A percentile compares a stretch with the other conserved stretches of the same genome.
These are phyloP conservation scores for Penicillium thymicola DNA, from an alignment of 2,329 filamentous ascomycete species.

Conservation along the genomic window DNA sequence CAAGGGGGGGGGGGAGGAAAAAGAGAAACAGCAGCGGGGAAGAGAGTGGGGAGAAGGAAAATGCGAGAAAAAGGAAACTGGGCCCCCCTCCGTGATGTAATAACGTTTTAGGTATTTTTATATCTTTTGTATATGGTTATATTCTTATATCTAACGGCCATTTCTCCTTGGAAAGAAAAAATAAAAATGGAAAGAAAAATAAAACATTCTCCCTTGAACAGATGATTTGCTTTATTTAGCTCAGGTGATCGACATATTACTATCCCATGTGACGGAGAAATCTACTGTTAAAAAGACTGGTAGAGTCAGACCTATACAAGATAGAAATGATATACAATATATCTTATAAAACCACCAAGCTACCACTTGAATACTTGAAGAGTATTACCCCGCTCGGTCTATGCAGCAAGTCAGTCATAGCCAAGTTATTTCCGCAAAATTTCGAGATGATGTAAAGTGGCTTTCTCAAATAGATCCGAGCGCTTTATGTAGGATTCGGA, in stretches of 20 bases:
- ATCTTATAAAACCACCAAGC: background rate
- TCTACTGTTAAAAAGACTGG: background rate
- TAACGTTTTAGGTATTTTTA: background rate
- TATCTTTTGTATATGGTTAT: no score
- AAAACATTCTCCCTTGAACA: background rate
- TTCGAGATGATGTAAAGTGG: constrained; percentile 10
- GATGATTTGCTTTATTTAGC: background rate
- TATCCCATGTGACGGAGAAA: background rate
- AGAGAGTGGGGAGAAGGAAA: constrained; percentile 16
- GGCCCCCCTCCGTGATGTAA: constrained; percentile 17
- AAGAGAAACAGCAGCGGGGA: constrained; percentile 12
- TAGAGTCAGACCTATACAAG: background rate
- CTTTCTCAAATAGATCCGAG: constrained; percentile 9
- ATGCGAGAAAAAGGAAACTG: constrained; percentile 6
- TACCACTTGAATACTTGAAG: background rate
- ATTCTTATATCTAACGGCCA: background rate
- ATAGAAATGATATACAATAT: background rate
- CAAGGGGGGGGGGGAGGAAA: constrained; percentile 1
- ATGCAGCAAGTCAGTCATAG: background rate
- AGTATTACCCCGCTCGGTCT: constrained; percentile 1
- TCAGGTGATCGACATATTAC: constrained; percentile 1
- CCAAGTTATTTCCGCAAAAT: background rate
- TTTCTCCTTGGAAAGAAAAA: background rate
- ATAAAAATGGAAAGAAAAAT: background rate
- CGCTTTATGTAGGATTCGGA: constrained; percentile 6